Percentiles rank a stretch among this genome's conserved stretches.
Evolutionary conservation across 768 basidiomycete species (phyloP).

Genomic region (Kwoniella newhampshirensis): DNA sequence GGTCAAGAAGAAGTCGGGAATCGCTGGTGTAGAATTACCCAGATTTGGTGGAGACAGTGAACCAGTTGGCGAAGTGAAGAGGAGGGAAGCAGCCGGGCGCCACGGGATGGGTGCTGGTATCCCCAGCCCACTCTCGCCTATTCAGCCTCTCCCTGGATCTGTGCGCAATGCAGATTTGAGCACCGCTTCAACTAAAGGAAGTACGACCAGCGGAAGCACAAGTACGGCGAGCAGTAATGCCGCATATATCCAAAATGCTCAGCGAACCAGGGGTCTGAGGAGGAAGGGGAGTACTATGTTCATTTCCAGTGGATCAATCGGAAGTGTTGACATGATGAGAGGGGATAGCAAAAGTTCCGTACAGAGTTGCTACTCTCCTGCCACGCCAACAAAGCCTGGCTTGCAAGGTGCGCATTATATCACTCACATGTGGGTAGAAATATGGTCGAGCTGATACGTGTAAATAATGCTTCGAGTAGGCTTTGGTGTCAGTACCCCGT

Average conservation of each 20-base stretch:
- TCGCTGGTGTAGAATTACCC: slow-evolving; percentile 30
- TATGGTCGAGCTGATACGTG: too few relatives aligned
- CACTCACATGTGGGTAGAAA: too few relatives aligned
- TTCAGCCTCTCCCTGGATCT: slow-evolving; percentile 14
- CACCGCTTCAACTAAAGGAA: slow-evolving; percentile 5
- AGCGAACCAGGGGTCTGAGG: slow-evolving; percentile 33
- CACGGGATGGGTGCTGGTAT: slow-evolving; percentile 12
- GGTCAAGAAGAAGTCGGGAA: slow-evolving; percentile 51
- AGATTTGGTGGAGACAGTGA: slow-evolving; percentile 23
- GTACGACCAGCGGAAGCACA: slow-evolving; percentile 1
- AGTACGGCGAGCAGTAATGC: slow-evolving; percentile 20
- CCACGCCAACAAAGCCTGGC: slow-evolving; percentile 41
- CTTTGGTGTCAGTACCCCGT: slow-evolving; percentile 32
- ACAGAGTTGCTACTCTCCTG: slow-evolving; percentile 16
- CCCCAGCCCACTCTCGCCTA: slow-evolving; percentile 25
- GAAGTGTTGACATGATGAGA: slow-evolving; percentile 30
- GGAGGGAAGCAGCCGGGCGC: slow-evolving; percentile 15
- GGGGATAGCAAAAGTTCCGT: slow-evolving; percentile 14
- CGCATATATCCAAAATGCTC: slow-evolving; percentile 24
- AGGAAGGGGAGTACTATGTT: slow-evolving; percentile 46
- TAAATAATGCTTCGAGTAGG: slow-evolving; percentile 11
- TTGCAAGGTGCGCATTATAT: too few relatives aligned
- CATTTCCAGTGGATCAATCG: slow-evolving; percentile 27
- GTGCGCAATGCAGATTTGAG: background rate
- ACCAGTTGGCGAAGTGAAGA: slow-evolving; percentile 20